Base-by-base conservation (phyloP, 176 grass and related monocot genomes). In the Carex littledalei region DNA sequence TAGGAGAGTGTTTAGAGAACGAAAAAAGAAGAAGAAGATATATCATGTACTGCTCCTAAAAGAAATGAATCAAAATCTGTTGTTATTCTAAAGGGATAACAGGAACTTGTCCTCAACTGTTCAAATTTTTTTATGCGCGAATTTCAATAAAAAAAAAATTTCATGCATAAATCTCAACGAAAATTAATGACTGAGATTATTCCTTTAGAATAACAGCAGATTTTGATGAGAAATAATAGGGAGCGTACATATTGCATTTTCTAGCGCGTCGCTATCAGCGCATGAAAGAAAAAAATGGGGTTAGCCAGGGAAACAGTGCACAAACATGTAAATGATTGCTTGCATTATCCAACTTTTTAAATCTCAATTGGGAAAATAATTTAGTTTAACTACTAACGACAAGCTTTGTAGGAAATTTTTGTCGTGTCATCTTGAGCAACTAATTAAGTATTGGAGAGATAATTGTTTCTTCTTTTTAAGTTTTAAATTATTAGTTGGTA, bases 311-410 rank as follows among this genome's bases (percentile, higher is more conserved):
- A 18, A 59, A 59, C 1, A 59, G 17, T 59, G 56, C 17, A 18
- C 13, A 17, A 58, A 16, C 17, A 18, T 69, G 66, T 41, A 69
- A 41, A 70, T 70, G 34, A 70, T 70, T 70, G 67, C 67, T 39
- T 70, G 34, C 67, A 70, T 70, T 70, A 70, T 70, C 67, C 67
- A 70, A 70, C 15, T 17, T 70, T 41, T 70, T n/a, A 70, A 70
- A 70, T 41, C 18, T 39, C 67, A 70, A 70, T 70, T 70, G 67
- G 67, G 31, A 18, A 69, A 35, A 69, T 69, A 69, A 37, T 70
- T 70, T 70, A 18, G 34, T 41, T 18, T 70, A 70, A 70, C 31
- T 70, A 41, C 32, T 70, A 70, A 70, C 39, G 67, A 32, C 32
- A 70, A 70, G 12, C 67, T 70, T 70, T 70, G 15, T 39, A 70